Evolutionary conservation across 1,284 basidiomycete genomes (phyloP).

Genomic region (Cystobasidium sp.): DNA sequence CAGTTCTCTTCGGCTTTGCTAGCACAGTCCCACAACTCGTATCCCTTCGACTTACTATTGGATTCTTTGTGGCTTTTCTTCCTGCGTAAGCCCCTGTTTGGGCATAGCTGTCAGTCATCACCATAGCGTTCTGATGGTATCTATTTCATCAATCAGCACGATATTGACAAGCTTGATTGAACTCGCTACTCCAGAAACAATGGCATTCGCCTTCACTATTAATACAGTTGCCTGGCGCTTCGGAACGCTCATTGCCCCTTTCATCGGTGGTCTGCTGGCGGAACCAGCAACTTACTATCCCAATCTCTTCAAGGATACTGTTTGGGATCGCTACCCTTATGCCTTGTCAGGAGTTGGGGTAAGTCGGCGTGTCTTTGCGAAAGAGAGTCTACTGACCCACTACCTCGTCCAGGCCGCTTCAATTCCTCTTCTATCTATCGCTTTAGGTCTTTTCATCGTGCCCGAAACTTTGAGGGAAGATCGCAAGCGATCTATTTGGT

Average conservation of each 20-base stretch:
- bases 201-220: neutral
- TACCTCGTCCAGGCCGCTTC: neutral
- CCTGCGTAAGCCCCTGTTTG: constrained; percentile 23
- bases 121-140: neutral
- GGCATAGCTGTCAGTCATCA: neutral
- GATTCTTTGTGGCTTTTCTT: constrained; percentile 16
- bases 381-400: neutral
- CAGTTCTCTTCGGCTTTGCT: constrained; percentile 18
- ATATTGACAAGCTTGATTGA: constrained; percentile 5
- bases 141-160: neutral
- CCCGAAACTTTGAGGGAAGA: neutral
- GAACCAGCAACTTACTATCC: constrained; percentile 13
- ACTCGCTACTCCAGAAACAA: constrained; percentile 2
- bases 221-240: constrained; percentile 1
- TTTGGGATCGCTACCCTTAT: constrained; percentile 22
- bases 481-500: neutral
- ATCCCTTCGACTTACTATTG: constrained; percentile 2
- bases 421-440: neutral
- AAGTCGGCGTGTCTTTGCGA: neutral
- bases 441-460: neutral
- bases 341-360: constrained; percentile 26
- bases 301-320: neutral
- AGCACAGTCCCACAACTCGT: constrained; percentile 5
- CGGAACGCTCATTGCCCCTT: neutral
- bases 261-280: constrained; percentile 17